Conservation (phyloP, 805 yeast genomes). For the Candida jianshihensis region DNA sequence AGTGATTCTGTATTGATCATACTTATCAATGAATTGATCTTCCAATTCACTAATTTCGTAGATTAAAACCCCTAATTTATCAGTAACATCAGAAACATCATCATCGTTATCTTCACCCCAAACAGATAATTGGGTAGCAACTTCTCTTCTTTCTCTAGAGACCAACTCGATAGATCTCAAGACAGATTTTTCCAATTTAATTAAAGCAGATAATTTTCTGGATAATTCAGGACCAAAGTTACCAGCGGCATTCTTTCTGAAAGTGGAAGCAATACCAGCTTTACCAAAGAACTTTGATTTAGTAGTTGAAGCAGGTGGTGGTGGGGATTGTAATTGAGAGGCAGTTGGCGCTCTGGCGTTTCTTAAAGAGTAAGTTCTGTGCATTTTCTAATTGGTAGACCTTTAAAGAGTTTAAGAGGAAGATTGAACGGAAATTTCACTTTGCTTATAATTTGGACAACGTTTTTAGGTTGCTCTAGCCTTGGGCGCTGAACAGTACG, state of each 20-base stretch:
- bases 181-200: conserved; percentile 94
- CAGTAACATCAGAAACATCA: conserved; percentile 94
- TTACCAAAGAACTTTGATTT: conserved; percentile 70
- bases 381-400: conserved; percentile 38
- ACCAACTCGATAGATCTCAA: conserved; percentile 91
- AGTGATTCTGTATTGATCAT: conserved; percentile 96
- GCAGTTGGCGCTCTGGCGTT: conserved; percentile 77
- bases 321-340: conserved; percentile 70
- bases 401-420: too few species aligned
- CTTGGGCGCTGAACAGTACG: too few species aligned
- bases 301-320: conserved; percentile 75
- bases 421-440: not conserved
- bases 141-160: conserved; percentile 90
- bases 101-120: conserved; percentile 99
- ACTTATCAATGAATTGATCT: conserved; percentile 96
- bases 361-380: conserved; percentile 81
- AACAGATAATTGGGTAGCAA: conserved; percentile 91
- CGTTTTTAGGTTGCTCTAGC: too few species aligned
- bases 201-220: conserved; percentile 82
- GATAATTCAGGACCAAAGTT: conserved; percentile 92
- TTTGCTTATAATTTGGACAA: too few species aligned
- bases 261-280: conserved; percentile 57
- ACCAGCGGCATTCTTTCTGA: conserved; percentile 84
- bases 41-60: conserved; percentile 97
- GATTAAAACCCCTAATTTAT: conserved; percentile 90